phyloP scores from a whole-genome alignment of 2,329 filamentous ascomycete species.

The Penicillium sp. region DNA sequence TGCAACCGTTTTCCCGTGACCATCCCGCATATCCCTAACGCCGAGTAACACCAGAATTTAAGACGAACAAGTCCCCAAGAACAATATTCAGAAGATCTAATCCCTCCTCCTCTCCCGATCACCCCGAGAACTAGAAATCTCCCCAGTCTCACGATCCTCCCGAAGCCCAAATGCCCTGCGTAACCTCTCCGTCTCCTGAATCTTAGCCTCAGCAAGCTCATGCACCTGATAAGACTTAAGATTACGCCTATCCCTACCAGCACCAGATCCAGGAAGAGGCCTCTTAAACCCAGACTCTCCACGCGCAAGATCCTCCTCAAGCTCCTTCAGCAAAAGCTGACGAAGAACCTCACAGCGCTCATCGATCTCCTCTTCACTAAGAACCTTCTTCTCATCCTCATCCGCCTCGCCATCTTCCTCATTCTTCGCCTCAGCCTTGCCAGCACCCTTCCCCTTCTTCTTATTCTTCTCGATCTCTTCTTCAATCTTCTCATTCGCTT shows the following conservation, averaged over 20 bases:
- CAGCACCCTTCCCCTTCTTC: conserved; percentile 77
- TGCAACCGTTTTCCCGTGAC: background rate
- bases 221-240: conserved; percentile 94
- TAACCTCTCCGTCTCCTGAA: conserved; percentile 87
- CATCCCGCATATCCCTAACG: background rate
- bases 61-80: background rate
- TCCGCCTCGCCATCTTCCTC: conserved; percentile 12
- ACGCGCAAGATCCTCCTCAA: conserved; percentile 45
- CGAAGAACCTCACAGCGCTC: conserved; percentile 66
- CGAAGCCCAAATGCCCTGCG: conserved; percentile 83
- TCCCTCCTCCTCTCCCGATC: conserved; percentile 22
- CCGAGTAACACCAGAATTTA: background rate
- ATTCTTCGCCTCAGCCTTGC: conserved; percentile 58
- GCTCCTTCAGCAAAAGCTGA: conserved; percentile 59
- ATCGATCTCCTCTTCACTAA: conserved; percentile 68
- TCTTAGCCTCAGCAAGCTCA: conserved; percentile 93
- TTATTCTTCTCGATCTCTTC: conserved; percentile 72
- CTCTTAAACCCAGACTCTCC: conserved; percentile 22
- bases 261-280: conserved; percentile 18
- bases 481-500: conserved; percentile 62
- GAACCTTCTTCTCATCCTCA: conserved; percentile 26
- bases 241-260: conserved; percentile 42
- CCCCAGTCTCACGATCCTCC: conserved; percentile 81
- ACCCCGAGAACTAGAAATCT: conserved; percentile 41
- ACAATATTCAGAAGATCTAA: background rate